Conservation (phyloP, 495 filamentous ascomycete genomes). For the Chaetomium cochliodes region DNA sequence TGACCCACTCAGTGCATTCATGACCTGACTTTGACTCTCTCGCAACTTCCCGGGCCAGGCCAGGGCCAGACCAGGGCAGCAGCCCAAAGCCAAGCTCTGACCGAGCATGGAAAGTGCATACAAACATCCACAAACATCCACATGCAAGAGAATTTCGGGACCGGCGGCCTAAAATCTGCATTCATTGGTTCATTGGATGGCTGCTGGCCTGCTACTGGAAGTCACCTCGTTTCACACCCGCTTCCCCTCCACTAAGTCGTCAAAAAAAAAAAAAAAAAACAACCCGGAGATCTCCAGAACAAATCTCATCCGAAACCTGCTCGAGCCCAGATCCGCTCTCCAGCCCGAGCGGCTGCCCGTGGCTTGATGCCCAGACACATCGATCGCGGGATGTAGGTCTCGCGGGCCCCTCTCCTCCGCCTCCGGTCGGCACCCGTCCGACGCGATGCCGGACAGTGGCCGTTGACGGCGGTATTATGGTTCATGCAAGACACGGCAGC, state of each 20-base stretch:
- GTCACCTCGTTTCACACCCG: not conserved
- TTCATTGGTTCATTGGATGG: conserved; percentile 12
- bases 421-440: conserved; percentile 7
- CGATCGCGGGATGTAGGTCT: not conserved
- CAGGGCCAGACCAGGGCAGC: too few relatives aligned
- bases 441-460: conserved; percentile 4
- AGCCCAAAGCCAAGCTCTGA: not conserved
- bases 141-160: conserved; percentile 1
- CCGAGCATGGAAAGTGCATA: not conserved
- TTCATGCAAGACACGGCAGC: conserved; percentile 22
- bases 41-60: not conserved
- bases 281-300: not conserved
- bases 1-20: too few relatives aligned
- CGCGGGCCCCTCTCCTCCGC: not conserved
- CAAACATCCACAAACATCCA: too few relatives aligned
- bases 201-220: not conserved
- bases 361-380: conserved; percentile 12
- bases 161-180: not conserved
- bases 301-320: conserved; percentile 22
- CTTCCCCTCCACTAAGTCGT: not conserved
- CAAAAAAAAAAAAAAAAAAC: not conserved
- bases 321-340: conserved; percentile 17
- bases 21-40: not conserved
- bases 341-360: conserved; percentile 10
- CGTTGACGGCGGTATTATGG: conserved; percentile 3